Base-by-base conservation (phyloP, 768 basidiomycete genomes). In the Leccinum uliginosum region DNA sequence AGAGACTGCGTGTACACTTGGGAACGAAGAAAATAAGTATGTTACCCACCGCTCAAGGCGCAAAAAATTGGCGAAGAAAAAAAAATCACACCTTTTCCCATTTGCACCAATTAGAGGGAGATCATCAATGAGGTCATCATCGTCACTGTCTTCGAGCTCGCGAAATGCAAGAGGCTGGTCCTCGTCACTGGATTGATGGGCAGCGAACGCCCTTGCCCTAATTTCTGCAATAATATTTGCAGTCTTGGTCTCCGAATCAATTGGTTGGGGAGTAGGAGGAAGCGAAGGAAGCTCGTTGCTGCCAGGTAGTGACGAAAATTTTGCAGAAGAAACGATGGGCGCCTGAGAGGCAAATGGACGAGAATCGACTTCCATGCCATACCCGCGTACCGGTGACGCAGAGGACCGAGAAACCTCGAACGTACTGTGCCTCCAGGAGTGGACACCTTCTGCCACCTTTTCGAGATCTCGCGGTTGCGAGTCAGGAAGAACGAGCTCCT, bases 171-270 rank as follows among this genome's bases (percentile, higher is more conserved):
- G 67, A 6, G 65, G 67, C 4, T 58, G 65, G 34, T 65, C 67
- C 10, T 83, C 80, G 3, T 79, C 77, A 62, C 78, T 82, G n/a
- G 74, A 76, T 24, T 70, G 62, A 7, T 59, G 74, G 21, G 71
- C 74, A 46, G 81, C 82, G 49, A 74, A 78, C 6, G 83, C 86
- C 59, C 74, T 77, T n/a, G 80, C 83, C 71, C 80, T 87, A 59
- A 89, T 87, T 34, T 81, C 74, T 7, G 80, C 84, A 47, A 90
- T 83, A 29, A 88, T 75, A 62, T 77, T 74, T 15, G 79, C 79
- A 3, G 87, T 75, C 67, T 83, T 87, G 35, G 66, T 50, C 51
- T 72, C 67, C 0, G 64, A 50, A 52, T 74, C 68, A 6, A 76
- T 59, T 3, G 71, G 61, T 30, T 67, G 51, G 1, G 75, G 75